Conservation (phyloP, 116 monocot species). For the Posidonia oceanica region DNA sequence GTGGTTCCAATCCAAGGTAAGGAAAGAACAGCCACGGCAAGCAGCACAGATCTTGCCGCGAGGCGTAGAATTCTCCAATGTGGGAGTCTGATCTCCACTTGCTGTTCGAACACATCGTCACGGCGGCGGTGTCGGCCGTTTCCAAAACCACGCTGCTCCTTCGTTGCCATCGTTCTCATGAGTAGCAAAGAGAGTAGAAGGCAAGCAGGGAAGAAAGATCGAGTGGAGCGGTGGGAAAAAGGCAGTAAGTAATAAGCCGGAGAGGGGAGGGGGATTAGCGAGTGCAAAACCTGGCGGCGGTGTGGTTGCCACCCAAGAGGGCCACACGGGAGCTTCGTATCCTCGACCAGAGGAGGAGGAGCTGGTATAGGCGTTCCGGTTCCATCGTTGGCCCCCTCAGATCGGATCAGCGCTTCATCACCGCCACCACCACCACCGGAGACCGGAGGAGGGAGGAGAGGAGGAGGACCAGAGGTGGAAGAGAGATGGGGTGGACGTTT, state of each 20-base stretch:
- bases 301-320: conserved; percentile 27
- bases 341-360: conserved; percentile 19
- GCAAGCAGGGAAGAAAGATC: not conserved
- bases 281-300: conserved; percentile 27
- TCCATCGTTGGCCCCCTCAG: conserved; percentile 11
- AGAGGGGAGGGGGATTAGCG: conserved; percentile 12
- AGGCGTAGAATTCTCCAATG: conserved; percentile 12
- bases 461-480: not conserved
- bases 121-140: not conserved
- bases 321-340: conserved; percentile 8
- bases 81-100: conserved; percentile 16
- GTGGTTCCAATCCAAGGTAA: conserved; percentile 9
- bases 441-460: not conserved
- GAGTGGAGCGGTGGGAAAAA: conserved; percentile 2
- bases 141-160: not conserved
- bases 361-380: conserved; percentile 8
- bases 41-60: conserved; percentile 14
- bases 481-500: too few relatives aligned
- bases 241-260: not conserved
- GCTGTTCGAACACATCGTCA: not conserved
- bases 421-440: not conserved
- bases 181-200: not conserved
- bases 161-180: not conserved
- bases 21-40: conserved; percentile 6
- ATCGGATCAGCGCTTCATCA: not conserved